Percentiles rank a stretch among this genome's conserved stretches.
Evolutionary conservation across 179 eudicot genomes (phyloP).

Genomic region (Actinidia chinensis): DNA sequence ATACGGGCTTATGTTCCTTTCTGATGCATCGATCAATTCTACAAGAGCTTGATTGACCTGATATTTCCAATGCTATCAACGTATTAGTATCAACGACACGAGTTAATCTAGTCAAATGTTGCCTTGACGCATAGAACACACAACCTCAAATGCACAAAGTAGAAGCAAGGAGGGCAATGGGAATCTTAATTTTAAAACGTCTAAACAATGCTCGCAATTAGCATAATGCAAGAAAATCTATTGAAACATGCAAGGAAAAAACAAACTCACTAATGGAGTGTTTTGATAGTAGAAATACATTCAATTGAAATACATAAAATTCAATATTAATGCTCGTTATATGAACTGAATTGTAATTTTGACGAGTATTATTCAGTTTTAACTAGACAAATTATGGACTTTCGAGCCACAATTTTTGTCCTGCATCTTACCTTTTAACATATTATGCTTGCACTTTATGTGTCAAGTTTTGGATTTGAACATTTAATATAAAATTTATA

Average conservation of each 20-base stretch:
- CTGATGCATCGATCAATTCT: conserved; percentile 77
- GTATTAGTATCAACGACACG: background rate
- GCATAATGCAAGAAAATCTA: background rate
- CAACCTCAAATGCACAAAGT: background rate
- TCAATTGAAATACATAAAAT: background rate
- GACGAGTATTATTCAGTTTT: background rate
- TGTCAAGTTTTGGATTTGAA: background rate
- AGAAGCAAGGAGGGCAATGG: background rate
- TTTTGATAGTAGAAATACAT: background rate
- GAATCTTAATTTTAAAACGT: background rate
- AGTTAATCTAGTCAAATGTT: background rate
- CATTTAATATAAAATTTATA: background rate
- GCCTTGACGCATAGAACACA: background rate
- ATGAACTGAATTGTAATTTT: background rate
- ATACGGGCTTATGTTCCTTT: conserved; percentile 45
- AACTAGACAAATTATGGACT: background rate
- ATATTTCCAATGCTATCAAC: conserved; percentile 11
- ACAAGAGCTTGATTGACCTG: conserved; percentile 86
- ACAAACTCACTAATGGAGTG: background rate
- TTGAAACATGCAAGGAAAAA: background rate
- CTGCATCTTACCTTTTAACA: background rate
- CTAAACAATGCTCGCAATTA: background rate
- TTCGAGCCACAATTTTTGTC: background rate
- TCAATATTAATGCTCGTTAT: background rate
- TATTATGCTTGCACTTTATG: background rate